Evolutionary conservation across 169 alveolate genomes (phyloP).

Genomic region (Gregarina niphandrodes): DNA sequence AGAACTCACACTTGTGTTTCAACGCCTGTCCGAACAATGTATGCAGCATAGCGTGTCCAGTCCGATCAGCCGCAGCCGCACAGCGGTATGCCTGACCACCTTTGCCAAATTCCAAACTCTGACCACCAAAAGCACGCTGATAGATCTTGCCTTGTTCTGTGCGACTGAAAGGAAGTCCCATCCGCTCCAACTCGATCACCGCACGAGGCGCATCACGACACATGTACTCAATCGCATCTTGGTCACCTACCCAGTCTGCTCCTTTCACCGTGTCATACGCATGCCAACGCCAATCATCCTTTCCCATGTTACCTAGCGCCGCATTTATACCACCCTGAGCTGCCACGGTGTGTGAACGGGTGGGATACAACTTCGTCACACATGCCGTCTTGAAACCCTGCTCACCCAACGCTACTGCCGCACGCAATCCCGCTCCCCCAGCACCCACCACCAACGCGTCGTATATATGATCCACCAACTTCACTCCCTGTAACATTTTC

Average conservation of each 20-base stretch:
- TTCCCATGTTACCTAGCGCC: conserved; percentile 76
- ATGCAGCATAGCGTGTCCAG: conserved; percentile 93
- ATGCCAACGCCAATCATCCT: conserved; percentile 96
- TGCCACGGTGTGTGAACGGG: conserved; percentile 93
- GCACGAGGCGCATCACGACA: conserved; percentile 78
- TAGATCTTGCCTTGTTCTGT: conserved; percentile 74
- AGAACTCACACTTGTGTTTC: conserved; percentile 68
- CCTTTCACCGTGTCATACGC: conserved; percentile 93
- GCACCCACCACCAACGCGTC: conserved; percentile 95
- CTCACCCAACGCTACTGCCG: conserved; percentile 69
- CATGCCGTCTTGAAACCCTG: conserved; percentile 63
- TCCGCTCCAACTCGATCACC: conserved; percentile 76
- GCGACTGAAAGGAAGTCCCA: conserved; percentile 85
- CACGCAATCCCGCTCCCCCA: conserved; percentile 93
- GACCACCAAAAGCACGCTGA: conserved; percentile 94
- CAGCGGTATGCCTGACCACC: conserved; percentile 94
- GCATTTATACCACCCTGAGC: conserved; percentile 84
- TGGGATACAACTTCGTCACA: conserved; percentile 78
- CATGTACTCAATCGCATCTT: conserved; percentile 91
- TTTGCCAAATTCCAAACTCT: conserved; percentile 73
- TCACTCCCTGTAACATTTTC: no score
- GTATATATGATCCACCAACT: no score
- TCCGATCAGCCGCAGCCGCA: conserved; percentile 95
- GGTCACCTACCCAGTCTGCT: conserved; percentile 96
- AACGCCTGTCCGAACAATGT: conserved; percentile 71